Conservation (phyloP, 257 asterid genomes). For the Scutellaria galericulata region DNA sequence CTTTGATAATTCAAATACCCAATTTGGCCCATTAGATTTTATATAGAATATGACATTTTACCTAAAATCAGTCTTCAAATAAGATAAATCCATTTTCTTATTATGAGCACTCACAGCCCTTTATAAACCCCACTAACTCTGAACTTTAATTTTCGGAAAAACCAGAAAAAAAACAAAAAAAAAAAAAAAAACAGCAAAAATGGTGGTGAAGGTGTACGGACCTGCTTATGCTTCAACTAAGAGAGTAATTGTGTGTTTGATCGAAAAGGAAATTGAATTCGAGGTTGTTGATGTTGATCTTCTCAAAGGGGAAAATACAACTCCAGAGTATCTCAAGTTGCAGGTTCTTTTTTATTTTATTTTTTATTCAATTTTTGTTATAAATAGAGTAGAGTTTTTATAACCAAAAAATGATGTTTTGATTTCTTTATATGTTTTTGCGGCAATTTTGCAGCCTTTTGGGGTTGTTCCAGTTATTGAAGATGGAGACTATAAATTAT, state of each 20-base stretch:
- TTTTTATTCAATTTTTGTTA: neutral
- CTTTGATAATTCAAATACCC: too few species aligned
- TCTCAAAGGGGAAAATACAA: slow-evolving; percentile 27
- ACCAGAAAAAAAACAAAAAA: slow-evolving; percentile 19
- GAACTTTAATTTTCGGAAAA: neutral
- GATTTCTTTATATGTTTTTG: neutral
- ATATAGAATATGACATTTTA: too few species aligned
- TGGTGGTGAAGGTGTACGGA: slow-evolving; percentile 52
- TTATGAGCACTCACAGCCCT: neutral
- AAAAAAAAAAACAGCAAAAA: neutral
- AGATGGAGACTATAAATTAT: slow-evolving; percentile 61
- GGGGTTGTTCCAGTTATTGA: slow-evolving; percentile 50
- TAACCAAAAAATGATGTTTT: neutral
- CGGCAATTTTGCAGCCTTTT: slow-evolving; percentile 50
- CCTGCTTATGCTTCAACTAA: slow-evolving; percentile 31
- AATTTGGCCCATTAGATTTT: too few species aligned
- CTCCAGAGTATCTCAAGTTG: slow-evolving; percentile 34
- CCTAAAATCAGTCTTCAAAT: too few species aligned
- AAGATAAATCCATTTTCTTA: neutral
- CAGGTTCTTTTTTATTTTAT: slow-evolving; percentile 24
- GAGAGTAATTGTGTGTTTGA: slow-evolving; percentile 34
- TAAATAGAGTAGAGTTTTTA: neutral
- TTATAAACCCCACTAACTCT: slow-evolving; percentile 6
- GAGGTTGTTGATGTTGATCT: slow-evolving; percentile 38
- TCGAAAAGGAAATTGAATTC: slow-evolving; percentile 39